Evolutionary conservation across 768 basidiomycete genomes (phyloP).

Genomic region (Lentinula raphanica): DNA sequence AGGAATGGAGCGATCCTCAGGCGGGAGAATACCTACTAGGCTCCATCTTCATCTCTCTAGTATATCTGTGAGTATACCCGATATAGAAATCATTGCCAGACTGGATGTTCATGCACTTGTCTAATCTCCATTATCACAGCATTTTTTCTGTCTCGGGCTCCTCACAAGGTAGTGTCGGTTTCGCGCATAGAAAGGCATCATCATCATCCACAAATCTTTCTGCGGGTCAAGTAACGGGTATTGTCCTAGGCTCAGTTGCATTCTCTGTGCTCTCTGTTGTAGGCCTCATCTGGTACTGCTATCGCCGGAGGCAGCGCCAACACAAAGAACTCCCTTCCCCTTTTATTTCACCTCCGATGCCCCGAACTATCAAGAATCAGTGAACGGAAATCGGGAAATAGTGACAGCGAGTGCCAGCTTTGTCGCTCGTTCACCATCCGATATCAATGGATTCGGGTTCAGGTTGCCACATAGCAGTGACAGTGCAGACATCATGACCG

Average conservation of each 20-base stretch:
- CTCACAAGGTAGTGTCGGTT: neutral
- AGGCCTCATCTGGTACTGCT: neutral
- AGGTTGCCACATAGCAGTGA: neutral
- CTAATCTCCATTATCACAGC: too few species aligned
- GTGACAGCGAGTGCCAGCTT: neutral
- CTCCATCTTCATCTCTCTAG: neutral
- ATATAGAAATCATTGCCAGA: too few species aligned
- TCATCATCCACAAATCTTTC: neutral
- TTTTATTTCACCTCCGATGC: neutral
- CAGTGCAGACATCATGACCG: neutral
- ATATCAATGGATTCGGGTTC: neutral
- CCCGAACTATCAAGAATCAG: neutral
- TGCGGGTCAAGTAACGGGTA: neutral
- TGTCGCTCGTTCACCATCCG: neutral
- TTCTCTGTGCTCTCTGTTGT: neutral
- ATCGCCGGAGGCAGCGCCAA: neutral
- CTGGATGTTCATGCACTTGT: too few species aligned
- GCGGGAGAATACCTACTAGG: conserved; percentile 3
- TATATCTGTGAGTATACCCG: conserved; percentile 6
- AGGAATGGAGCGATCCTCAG: conserved; percentile 1
- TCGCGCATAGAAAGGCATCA: neutral
- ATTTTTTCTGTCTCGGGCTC: neutral
- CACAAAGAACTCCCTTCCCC: neutral
- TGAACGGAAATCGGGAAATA: neutral
- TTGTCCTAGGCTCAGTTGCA: neutral